Conservation (phyloP, 768 basidiomycete genomes). For the Mycena belliarum region DNA sequence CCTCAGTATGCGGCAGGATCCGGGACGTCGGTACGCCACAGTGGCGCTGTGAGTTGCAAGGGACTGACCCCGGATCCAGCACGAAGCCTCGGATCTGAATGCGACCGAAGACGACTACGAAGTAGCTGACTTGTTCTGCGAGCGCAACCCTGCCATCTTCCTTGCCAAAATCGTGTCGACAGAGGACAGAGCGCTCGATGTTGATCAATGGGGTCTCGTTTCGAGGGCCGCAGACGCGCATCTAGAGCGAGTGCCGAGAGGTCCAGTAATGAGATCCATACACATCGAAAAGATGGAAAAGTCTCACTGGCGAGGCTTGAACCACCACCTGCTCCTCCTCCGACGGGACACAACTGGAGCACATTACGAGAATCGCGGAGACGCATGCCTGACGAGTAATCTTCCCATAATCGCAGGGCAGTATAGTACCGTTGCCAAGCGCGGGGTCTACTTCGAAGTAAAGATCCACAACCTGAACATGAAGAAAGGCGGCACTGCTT, state of each 20-base stretch:
- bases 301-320: neutral
- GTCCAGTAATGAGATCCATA: neutral
- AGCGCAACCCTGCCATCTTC: neutral
- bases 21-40: slow-evolving; percentile 5
- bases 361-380: slow-evolving; percentile 14
- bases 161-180: neutral
- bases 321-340: neutral
- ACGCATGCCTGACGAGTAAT: slow-evolving; percentile 16
- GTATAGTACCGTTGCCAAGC: neutral
- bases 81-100: slow-evolving; percentile 4
- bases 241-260: neutral
- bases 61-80: neutral
- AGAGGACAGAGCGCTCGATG: neutral
- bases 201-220: slow-evolving; percentile 13
- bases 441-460: slow-evolving; percentile 15
- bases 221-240: neutral
- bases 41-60: neutral
- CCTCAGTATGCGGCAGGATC: neutral
- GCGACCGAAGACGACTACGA: slow-evolving; percentile 10
- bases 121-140: slow-evolving; percentile 1
- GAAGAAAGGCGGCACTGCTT: neutral
- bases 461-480: slow-evolving; percentile 1
- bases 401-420: slow-evolving; percentile 15
- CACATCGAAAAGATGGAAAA: neutral
- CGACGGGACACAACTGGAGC: neutral